These are phyloP conservation scores for Aspergillus sergii DNA, from an alignment of 2,329 filamentous ascomycete genomes.

Conservation along the genomic window DNA sequence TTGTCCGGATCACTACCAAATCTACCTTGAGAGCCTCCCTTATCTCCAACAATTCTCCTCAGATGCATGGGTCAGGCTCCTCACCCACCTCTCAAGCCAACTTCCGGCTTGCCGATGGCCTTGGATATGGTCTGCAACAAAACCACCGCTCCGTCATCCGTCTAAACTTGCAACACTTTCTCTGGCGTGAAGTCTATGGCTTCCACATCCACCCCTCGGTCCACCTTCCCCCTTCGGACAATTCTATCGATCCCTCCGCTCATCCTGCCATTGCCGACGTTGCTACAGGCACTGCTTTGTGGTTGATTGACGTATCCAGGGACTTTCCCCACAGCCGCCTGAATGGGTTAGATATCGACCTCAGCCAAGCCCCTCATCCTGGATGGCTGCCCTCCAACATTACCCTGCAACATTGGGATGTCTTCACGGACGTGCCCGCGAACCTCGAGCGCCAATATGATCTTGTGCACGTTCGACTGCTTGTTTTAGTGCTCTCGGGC, in stretches of 20 bases:
- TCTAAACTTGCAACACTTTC: neutral
- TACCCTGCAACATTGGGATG: neutral
- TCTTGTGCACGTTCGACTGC: neutral
- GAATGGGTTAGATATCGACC: neutral
- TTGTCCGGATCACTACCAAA: neutral
- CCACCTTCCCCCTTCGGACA: neutral
- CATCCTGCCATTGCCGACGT: neutral
- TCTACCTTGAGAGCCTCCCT: neutral
- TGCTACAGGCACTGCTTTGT: neutral
- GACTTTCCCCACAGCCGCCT: neutral
- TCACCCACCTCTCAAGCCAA: neutral
- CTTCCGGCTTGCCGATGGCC: neutral
- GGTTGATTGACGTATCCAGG: neutral
- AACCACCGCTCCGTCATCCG: neutral
- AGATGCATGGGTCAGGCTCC: neutral
- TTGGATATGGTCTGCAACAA: neutral
- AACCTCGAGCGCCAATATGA: neutral
- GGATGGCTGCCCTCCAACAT: neutral
- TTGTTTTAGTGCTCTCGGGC: neutral
- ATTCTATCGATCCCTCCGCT: fast-evolving
- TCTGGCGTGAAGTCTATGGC: neutral
- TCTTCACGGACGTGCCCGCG: neutral
- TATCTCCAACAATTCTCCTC: neutral
- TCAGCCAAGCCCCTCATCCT: neutral
- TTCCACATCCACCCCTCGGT: neutral